phyloP scores from a whole-genome alignment of 2,329 filamentous ascomycete species.

The Metarhizium anisopliae region DNA sequence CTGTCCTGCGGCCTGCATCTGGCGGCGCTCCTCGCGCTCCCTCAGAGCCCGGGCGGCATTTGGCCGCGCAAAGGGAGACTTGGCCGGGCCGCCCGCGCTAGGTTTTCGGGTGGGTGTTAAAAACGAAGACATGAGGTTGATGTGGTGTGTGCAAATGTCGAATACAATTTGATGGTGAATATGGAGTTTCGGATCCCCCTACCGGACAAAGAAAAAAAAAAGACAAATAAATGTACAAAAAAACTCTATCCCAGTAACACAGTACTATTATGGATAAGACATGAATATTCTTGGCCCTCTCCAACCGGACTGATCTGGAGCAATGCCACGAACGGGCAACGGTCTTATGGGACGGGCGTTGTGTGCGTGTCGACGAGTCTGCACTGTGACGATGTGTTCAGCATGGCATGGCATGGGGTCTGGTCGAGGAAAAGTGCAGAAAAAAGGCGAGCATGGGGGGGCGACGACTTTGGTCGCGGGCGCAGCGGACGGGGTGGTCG shows the following conservation, averaged over 20 bases:
- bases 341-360: background rate
- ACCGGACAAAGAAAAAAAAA: background rate
- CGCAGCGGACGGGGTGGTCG: background rate
- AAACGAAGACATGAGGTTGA: constrained; percentile 35
- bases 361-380: background rate
- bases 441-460: background rate
- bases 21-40: constrained; percentile 38
- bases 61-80: constrained; percentile 33
- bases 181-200: too few species aligned
- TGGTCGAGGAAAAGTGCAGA: background rate
- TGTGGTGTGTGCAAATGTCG: background rate
- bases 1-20: constrained; percentile 18
- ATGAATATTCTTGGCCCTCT: background rate
- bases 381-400: background rate
- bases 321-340: background rate
- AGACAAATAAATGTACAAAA: background rate
- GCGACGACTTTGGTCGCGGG: background rate
- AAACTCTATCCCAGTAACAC: background rate
- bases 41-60: constrained; percentile 43
- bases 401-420: too few species aligned
- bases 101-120: constrained; percentile 31
- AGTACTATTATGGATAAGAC: background rate
- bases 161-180: too few species aligned
- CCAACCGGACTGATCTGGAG: background rate
- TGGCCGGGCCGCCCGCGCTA: constrained; percentile 17